Conservation (phyloP, 208 protist species). For the Trypanosoma grayi region DNA sequence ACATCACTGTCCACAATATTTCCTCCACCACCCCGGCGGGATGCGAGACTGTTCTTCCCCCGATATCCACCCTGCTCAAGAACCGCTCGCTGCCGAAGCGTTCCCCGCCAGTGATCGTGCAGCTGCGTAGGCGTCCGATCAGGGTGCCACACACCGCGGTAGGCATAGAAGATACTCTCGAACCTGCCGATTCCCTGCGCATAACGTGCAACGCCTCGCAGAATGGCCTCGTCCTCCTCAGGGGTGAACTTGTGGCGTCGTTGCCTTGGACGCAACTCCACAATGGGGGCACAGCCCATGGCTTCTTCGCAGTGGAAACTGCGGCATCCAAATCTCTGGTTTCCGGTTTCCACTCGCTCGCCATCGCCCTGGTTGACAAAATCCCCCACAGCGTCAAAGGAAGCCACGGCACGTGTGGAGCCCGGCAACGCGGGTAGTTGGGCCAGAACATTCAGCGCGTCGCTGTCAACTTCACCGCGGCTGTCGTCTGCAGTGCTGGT, state of each 20-base stretch:
- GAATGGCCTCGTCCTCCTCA: conserved; percentile 73
- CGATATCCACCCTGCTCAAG: conserved; percentile 24
- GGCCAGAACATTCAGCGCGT: conserved; percentile 49
- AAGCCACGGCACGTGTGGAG: conserved; percentile 21
- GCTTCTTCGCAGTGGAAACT: background rate
- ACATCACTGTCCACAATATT: too few relatives aligned
- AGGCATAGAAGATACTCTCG: conserved; percentile 61
- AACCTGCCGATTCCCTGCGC: conserved; percentile 46
- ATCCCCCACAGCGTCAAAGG: conserved; percentile 30
- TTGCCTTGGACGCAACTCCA: background rate
- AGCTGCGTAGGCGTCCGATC: conserved; percentile 59
- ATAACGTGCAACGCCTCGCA: conserved; percentile 68
- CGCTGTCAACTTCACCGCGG: conserved; percentile 4
- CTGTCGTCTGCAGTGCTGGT: background rate
- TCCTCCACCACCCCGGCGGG: too few relatives aligned
- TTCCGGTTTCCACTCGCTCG: background rate
- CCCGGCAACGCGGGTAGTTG: conserved; percentile 36
- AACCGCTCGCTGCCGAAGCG: conserved; percentile 42
- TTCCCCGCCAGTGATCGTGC: conserved; percentile 85
- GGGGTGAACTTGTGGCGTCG: conserved; percentile 55
- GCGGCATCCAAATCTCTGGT: background rate
- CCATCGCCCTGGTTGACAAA: background rate
- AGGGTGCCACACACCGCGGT: conserved; percentile 51
- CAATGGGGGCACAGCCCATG: background rate
- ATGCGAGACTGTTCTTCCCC: conserved; percentile 21